Base-by-base conservation (phyloP, 352 stramenopile genomes). In the Globisporangium megalacanthum region DNA sequence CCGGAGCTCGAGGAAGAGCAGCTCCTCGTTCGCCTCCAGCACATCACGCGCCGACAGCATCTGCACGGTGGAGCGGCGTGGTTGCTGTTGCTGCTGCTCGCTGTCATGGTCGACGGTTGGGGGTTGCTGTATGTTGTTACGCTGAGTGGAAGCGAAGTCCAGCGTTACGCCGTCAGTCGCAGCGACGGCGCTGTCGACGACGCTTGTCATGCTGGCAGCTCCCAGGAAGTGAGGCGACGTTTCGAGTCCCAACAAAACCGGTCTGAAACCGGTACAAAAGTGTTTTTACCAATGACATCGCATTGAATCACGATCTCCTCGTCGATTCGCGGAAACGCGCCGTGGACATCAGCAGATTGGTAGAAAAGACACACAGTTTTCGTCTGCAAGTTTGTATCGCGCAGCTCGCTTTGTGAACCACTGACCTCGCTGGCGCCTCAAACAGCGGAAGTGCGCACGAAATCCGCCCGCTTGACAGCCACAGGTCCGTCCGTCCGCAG, bases 1-100 rank as follows among this genome's bases (percentile, higher is more conserved):
- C 9, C 61, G 61, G 33, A 67, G 35, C n/a, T 62, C 49, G 15
- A 62, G 41, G 31, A 62, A 62, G 25, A 62, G 49, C 41, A 62
- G 56, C 49, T 62, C 56, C 13, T 62, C 56, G 41, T 6, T 48
- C 31, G 49, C 56, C 41, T 62, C 56, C 39, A 62, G 47, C 8
- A 62, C 50, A 44, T 62, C 56, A 15, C 41, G 56, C 39, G 55
- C 31, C n/a, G 37, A 56, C 4, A 44, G 17, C 15, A 57, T 36
- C 13, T 56, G 19, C 14, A 62, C 7, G n/a, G 13, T 52, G 19
- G 1, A n/a, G 31, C 31, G 33, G 8, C 19, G 1, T 17, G 29
- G 22, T 8, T 42, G 13, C 25, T 31, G 19, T 5, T 54, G 20
- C 14, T n/a, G 4, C 22, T 51, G 46, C 46, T 39, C 2, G 35